Conservation (phyloP, 2,329 filamentous ascomycete species). For the Curvularia hawaiiensis region DNA sequence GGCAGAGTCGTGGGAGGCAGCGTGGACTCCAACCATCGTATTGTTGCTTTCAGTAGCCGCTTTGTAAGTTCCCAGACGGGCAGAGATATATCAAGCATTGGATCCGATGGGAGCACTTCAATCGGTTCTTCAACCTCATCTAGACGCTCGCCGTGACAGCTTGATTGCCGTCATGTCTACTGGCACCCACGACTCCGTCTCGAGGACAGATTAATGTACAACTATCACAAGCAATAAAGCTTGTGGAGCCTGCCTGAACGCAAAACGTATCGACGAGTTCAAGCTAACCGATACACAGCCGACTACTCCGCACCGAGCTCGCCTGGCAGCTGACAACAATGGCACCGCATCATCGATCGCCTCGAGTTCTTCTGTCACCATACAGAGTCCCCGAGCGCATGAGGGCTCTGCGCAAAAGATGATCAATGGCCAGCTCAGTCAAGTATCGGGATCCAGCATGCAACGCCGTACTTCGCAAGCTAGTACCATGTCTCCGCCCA, state of each 20-base stretch:
- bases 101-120: slow-evolving; percentile 18
- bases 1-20: slow-evolving; percentile 3
- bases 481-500: slow-evolving; percentile 3
- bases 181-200: slow-evolving; percentile 1
- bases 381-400: slow-evolving; percentile 1
- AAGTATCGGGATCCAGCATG: background rate
- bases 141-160: slow-evolving; percentile 17
- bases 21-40: background rate
- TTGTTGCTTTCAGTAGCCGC: background rate
- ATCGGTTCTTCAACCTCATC: slow-evolving; percentile 17
- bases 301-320: slow-evolving; percentile 12
- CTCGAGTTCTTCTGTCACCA: background rate
- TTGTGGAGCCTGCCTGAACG: slow-evolving; percentile 13
- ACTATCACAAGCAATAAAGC: slow-evolving; percentile 7
- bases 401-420: slow-evolving; percentile 13
- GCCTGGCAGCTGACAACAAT: background rate
- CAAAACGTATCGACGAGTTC: background rate
- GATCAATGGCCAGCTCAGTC: background rate
- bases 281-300: slow-evolving; percentile 4
- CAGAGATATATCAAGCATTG: background rate
- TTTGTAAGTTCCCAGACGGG: slow-evolving; percentile 7
- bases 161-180: background rate
- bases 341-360: slow-evolving; percentile 1
- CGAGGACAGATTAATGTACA: slow-evolving; percentile 5
- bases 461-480: slow-evolving; percentile 9